Conservation (phyloP, 2,329 filamentous ascomycete genomes). For the Ustulina deusta region DNA sequence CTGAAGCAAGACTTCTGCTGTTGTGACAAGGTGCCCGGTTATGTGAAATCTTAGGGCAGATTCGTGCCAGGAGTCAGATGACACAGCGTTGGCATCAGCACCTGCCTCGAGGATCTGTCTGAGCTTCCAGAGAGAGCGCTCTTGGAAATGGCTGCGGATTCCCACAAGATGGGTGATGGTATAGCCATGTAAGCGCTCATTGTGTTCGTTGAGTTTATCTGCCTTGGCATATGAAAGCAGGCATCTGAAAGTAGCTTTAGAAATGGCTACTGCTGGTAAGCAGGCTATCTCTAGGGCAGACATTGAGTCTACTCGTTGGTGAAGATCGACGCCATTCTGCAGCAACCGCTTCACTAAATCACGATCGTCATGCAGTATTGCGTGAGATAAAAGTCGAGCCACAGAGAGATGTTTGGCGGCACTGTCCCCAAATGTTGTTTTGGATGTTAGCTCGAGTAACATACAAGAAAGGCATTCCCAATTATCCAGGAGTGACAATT, state of each 20-base stretch:
- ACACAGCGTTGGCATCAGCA: neutral
- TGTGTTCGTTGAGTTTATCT: neutral
- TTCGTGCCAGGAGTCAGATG: neutral
- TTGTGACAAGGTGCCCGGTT: neutral
- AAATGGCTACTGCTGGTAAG: neutral
- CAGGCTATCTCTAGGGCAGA: constrained; percentile 16
- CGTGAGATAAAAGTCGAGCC: constrained; percentile 13
- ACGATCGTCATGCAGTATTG: constrained; percentile 17
- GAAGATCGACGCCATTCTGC: neutral
- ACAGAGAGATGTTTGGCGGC: neutral
- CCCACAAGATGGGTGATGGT: neutral
- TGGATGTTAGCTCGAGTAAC: constrained; percentile 3
- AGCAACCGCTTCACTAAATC: neutral
- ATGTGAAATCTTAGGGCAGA: constrained; percentile 4
- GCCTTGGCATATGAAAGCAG: constrained; percentile 10
- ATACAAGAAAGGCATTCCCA: constrained; percentile 14
- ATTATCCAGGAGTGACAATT: neutral
- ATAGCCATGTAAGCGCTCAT: neutral
- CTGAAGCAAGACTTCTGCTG: constrained; percentile 6
- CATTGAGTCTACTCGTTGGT: constrained; percentile 6
- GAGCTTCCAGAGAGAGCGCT: neutral
- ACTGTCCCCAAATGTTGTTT: constrained; percentile 1
- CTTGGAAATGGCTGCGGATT: neutral
- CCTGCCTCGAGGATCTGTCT: neutral
- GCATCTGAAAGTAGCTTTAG: neutral